Base-by-base conservation (phyloP, 2,329 filamentous ascomycete genomes). In the Ceratocystis lukuohia region DNA sequence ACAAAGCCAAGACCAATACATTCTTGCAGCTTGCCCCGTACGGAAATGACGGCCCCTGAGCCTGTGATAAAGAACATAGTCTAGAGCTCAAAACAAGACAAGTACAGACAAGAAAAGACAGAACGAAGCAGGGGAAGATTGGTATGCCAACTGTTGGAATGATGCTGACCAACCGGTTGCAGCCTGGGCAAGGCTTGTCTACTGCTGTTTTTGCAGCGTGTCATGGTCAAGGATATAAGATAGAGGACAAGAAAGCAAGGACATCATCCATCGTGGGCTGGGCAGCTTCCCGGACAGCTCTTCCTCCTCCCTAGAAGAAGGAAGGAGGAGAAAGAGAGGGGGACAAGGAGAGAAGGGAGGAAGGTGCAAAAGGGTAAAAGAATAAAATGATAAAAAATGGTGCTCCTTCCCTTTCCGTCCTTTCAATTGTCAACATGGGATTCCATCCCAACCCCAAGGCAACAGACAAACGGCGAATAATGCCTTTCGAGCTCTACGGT, bases 31-130 rank as follows among this genome's bases (percentile, higher is more conserved):
- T 59, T 33, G 17, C 28, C 33, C 30, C 12, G 17, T 28, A 37
- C 28, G 56, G 56, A 59, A 59, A 59, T 59, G 28, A 59, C 56
- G 56, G 56, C 56, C 56, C 56, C 56, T 59, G 56, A 59, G n/a
- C 56, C 56, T 41, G 25, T 30, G 7, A 57, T n/a, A 4, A 57
- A 20, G 12, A 25, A 25, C 25, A 15, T 25, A 53, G 20, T 25
- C 46, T 50, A 50, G 15, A 53, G 48, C 7, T 17, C 46, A 20
- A 48, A 48, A 20, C 46, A 20, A 56, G 22, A 25, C 20, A 56
- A 22, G 50, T 56, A 50, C 17, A 48, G 1, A n/a, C 20, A 20
- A 5, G 1, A n/a, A 7, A 20, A 7, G 8, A n/a, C 7, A 20
- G 46, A 20, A 50, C n/a, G 7, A 50, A 50, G 15, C 5, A 22